A percentile compares a stretch with the other conserved stretches of the same genome.
phyloP scores from a whole-genome alignment of 208 protist genomes.

The Angomonas deanei region DNA sequence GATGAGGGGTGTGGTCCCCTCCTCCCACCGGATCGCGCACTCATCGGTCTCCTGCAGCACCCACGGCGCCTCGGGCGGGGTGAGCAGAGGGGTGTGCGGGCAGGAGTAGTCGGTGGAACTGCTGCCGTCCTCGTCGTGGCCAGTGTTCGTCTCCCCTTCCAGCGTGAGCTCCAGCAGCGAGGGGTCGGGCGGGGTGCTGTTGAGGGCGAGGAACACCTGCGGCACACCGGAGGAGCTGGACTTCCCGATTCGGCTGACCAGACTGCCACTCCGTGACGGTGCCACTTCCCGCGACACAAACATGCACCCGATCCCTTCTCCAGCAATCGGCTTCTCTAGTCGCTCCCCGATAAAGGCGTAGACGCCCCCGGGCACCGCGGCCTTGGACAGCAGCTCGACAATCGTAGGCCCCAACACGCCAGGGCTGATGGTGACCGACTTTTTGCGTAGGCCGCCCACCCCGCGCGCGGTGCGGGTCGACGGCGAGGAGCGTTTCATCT shows the following conservation, averaged over 20 bases:
- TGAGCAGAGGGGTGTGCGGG: not conserved
- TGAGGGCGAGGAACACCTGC: not conserved
- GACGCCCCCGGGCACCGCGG: not conserved
- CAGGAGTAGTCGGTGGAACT: not conserved
- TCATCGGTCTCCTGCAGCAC: constrained; percentile 23
- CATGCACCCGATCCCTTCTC: not conserved
- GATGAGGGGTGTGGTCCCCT: not conserved
- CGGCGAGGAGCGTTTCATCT: not conserved
- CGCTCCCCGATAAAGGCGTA: not conserved
- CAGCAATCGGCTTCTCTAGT: not conserved
- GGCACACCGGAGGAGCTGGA: not conserved
- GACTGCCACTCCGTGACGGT: too few relatives aligned
- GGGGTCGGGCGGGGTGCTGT: not conserved
- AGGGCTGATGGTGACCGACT: not conserved
- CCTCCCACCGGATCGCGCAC: constrained; percentile 8
- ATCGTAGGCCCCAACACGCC: not conserved
- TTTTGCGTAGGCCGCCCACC: not conserved
- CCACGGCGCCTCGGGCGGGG: constrained; percentile 14
- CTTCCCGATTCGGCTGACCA: not conserved
- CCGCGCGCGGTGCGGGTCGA: not conserved
- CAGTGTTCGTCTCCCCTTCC: not conserved
- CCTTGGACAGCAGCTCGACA: not conserved
- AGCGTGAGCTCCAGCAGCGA: constrained; percentile 1
- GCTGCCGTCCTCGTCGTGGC: not conserved
- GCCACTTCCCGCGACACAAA: too few relatives aligned